phyloP scores from a whole-genome alignment of 2,329 filamentous ascomycete genomes.

The Dothistroma pini region DNA sequence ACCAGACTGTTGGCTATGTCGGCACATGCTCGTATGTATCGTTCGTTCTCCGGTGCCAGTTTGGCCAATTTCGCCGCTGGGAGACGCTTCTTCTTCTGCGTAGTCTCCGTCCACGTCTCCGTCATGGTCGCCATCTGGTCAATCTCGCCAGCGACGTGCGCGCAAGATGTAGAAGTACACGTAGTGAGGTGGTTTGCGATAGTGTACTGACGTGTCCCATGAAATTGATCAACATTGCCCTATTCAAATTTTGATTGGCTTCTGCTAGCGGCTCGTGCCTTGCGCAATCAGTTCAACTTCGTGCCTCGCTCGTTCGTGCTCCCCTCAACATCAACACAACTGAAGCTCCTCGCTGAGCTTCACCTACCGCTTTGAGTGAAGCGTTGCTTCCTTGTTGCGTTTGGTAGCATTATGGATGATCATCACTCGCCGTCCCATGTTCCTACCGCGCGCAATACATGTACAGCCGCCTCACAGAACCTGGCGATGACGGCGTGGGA shows the following conservation, averaged over 20 bases:
- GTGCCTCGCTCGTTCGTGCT: not conserved
- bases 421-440: not conserved
- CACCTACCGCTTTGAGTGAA: not conserved
- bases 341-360: not conserved
- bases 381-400: not conserved
- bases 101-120: constrained; percentile 50
- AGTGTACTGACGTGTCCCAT: not conserved
- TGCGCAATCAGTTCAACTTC: not conserved
- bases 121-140: constrained; percentile 62
- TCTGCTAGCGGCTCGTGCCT: not conserved
- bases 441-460: not conserved
- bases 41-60: constrained; percentile 86
- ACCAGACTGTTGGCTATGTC: constrained; percentile 93
- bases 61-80: constrained; percentile 48
- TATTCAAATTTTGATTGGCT: not conserved
- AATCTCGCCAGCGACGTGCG: not conserved
- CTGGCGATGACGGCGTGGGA: no score
- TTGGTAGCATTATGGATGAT: not conserved
- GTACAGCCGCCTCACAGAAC: not conserved
- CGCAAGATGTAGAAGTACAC: not conserved
- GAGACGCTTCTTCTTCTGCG: constrained; percentile 58
- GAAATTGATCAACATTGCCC: not conserved
- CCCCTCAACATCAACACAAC: not conserved
- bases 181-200: not conserved
- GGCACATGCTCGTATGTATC: constrained; percentile 88